Base-by-base conservation (phyloP, 2,329 filamentous ascomycete genomes). In the Epichloe festucae region DNA sequence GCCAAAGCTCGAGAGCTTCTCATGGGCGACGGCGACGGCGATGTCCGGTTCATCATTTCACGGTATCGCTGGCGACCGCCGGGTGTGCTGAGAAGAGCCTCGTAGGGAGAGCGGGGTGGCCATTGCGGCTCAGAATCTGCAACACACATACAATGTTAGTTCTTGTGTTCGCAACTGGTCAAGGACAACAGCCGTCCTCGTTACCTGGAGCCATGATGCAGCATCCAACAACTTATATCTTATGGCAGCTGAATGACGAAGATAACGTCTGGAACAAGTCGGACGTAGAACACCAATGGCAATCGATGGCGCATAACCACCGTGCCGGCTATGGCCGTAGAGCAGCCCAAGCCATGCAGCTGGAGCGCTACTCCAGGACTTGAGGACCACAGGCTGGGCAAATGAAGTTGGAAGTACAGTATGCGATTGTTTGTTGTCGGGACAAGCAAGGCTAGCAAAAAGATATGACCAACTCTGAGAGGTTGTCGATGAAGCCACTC, bases 21-120 rank as follows among this genome's bases (percentile, higher is more conserved):
- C 38, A 61, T 70, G 0, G 85, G 83, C 1, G 85, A 87, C 0
- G 82, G 80, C 1, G 84, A 84, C 1, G 84, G 83, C 27, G 86
- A 84, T 39, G 75, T 75, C 58, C 79, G 79, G 56, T 82, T 78
- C 57, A 81, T 77, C 59, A 85, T 73, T 54, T 83, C 79, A 64
- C 84, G 78, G 61, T 88, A 81, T 64, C 82, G 84, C 64, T 84
- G 81, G 60, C 89, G 84, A 50, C 89, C 91, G 57, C 84, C 81
- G 1, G 91, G 91, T 3, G 90, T 82, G 63, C 77, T 75, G 39
- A 82, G 62, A 19, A 85, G 72, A 49, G 72, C 81, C 62, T 85
- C 81, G 64, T 78, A 78, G 42, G 82, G 82, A 51, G 81, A 85
- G 64, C 77, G 73, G 21, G 82, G 82, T 17, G 82, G 82, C 82